Conservation (phyloP, 306 rosid genomes). For the Parietaria judaica region DNA sequence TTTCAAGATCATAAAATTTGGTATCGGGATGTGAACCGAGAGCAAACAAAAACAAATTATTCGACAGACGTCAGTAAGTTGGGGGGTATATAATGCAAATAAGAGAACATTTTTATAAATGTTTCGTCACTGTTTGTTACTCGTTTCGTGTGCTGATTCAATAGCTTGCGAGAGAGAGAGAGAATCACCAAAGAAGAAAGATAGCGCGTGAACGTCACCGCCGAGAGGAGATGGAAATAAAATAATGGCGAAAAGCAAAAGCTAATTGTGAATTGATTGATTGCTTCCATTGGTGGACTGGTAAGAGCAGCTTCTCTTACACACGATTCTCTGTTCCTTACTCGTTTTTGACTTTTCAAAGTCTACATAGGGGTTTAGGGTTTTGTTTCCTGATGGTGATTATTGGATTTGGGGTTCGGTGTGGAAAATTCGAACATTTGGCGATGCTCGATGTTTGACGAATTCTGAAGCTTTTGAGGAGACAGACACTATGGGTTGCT, state of each 20-base stretch:
- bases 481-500: constrained; percentile 43
- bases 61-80: too few relatives aligned
- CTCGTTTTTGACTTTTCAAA: constrained; percentile 8
- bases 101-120: not conserved
- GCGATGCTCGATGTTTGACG: constrained; percentile 36
- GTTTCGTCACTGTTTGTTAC: constrained; percentile 15
- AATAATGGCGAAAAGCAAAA: not conserved
- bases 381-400: constrained; percentile 24
- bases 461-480: constrained; percentile 21
- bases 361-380: constrained; percentile 30
- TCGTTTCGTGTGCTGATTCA: constrained; percentile 18
- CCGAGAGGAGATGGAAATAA: not conserved
- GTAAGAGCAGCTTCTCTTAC: constrained; percentile 31
- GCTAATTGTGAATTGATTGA: constrained; percentile 8
- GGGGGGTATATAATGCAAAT: too few relatives aligned
- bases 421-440: constrained; percentile 25
- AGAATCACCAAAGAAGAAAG: constrained; percentile 18
- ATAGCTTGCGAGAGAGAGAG: constrained; percentile 23
- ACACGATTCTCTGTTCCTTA: constrained; percentile 23
- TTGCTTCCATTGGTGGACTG: constrained; percentile 26
- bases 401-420: constrained; percentile 33
- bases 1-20: too few relatives aligned
- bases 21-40: too few relatives aligned
- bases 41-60: too few relatives aligned
- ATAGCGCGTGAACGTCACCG: constrained; percentile 24